Evolutionary conservation across 2,329 filamentous ascomycete species (phyloP).

Genomic region (Huntiella omanensis): DNA sequence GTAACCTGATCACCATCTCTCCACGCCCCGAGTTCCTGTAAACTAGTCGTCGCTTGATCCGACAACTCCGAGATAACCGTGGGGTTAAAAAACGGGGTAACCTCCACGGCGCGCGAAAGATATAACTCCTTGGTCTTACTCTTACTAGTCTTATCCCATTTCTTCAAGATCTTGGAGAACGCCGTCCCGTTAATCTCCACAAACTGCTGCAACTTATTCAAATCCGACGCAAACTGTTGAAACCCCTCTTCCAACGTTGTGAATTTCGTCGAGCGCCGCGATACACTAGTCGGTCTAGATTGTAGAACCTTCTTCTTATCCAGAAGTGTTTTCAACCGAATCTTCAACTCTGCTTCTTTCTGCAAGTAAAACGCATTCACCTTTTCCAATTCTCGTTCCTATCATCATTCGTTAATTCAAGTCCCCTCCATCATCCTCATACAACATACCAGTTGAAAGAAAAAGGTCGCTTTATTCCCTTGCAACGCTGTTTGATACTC

Average conservation of each 20-base stretch:
- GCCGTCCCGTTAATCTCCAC: constrained; percentile 95
- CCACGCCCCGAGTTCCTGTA: constrained; percentile 90
- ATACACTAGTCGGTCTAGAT: constrained; percentile 51
- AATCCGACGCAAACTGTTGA: constrained; percentile 86
- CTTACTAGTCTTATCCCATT: constrained; percentile 99
- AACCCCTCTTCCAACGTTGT: constrained; percentile 92
- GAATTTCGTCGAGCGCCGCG: constrained; percentile 80
- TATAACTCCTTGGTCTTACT: constrained; percentile 97
- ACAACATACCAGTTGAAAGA: constrained; percentile 71
- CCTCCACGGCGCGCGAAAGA: constrained; percentile 84
- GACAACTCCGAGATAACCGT: constrained; percentile 93
- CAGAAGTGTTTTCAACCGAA: constrained; percentile 75
- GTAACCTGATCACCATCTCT: constrained; percentile 87
- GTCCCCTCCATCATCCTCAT: neutral
- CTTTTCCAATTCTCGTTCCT: constrained; percentile 96
- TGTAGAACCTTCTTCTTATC: constrained; percentile 91
- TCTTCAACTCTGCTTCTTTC: constrained; percentile 95
- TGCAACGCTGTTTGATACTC: constrained; percentile 83
- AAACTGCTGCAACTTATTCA: constrained; percentile 97
- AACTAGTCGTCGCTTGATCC: constrained; percentile 88
- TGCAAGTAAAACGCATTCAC: constrained; percentile 96
- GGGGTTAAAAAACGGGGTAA: constrained; percentile 95
- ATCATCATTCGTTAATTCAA: constrained; percentile 8
- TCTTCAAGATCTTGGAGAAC: constrained; percentile 97
- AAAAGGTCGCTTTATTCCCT: constrained; percentile 96